Conservation (phyloP, 1,284 basidiomycete species). For the Ustilago nuda region DNA sequence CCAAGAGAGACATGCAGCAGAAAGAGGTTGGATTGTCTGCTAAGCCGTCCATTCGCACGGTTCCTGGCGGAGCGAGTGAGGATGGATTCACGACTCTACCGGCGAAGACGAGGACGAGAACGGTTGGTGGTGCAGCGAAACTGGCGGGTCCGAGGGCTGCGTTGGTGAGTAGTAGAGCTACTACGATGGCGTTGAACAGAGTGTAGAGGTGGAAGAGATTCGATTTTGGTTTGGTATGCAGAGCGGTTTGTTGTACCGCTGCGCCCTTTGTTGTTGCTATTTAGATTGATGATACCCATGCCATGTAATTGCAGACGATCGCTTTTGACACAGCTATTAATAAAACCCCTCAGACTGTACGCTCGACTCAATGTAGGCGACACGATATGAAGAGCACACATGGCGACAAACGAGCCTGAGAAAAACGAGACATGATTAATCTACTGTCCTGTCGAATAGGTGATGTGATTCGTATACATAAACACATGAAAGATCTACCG, state of each 20-base stretch:
- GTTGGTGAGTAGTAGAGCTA: slow-evolving; percentile 11
- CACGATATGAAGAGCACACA: background rate
- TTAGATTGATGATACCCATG: slow-evolving; percentile 8
- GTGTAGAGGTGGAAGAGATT: slow-evolving; percentile 3
- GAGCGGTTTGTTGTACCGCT: background rate
- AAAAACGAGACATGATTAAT: background rate
- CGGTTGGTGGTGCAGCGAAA: slow-evolving; percentile 2
- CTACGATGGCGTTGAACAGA: slow-evolving; percentile 19
- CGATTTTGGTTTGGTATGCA: slow-evolving; percentile 10
- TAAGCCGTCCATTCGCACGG: slow-evolving; percentile 26
- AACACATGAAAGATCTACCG: background rate
- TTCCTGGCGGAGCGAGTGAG: slow-evolving; percentile 2
- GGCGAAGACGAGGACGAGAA: slow-evolving; percentile 2
- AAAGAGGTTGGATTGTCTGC: background rate
- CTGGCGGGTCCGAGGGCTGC: slow-evolving; percentile 25
- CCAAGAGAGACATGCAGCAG: background rate
- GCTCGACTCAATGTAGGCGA: background rate
- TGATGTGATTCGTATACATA: background rate
- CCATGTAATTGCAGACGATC: slow-evolving; percentile 5
- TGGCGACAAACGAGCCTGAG: background rate
- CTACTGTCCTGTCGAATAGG: background rate
- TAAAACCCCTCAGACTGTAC: background rate
- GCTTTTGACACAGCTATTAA: background rate
- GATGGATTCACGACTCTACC: slow-evolving; percentile 18
- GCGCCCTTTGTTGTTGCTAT: slow-evolving; percentile 4